Base-by-base conservation (phyloP, 1,284 basidiomycete species). In the Hemileia vastatrix region DNA sequence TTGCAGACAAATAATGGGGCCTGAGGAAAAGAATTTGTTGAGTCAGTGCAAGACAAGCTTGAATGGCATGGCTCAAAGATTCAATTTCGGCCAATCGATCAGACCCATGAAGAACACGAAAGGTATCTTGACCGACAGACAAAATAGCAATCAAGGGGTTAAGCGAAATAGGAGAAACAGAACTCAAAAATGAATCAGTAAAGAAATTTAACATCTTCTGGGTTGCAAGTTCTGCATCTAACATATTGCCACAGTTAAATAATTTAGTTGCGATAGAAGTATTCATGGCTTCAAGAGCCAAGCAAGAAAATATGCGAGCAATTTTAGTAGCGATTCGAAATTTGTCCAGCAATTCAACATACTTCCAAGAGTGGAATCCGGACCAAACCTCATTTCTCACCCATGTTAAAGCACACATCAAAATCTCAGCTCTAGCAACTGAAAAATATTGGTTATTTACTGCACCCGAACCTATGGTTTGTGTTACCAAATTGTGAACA, bases 331-430 rank as follows among this genome's bases (percentile, higher is more conserved):
- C 47, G 47, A 63, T 56, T n/a, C 44, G 24, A 47, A 56, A 63
- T 43, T 56, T 55, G 11, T 55, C 61, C 44, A 56, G 54, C 27
- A 63, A 55, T 36, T 48, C 47, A 19, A 53, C 19, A 57, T 63
- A 63, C 47, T 63, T 63, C 61, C 61, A 63, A 50, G 55, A 56
- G 13, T 55, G 61, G 44, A 63, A 63, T 5, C 61, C 61, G 6
- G 61, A 54, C 61, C 61, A 63, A 63, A 63, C 43, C n/a, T 63
- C 61, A 31, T 63, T 54, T 4, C 61, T 50, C 21, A 63, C 52
- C 61, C 61, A 63, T 18, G 31, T 45, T n/a, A 62, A 47, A 19
- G 59, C 59, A 21, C 52, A 36, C 1, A 62, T 36, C 21, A 62
- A 52, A n/a, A 62, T 52, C 33, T 62, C 59, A 4, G 52, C 53